These are phyloP conservation scores for Chrysopogon serrulatus DNA, from an alignment of 176 grass and related monocot species.

Conservation along the genomic window DNA sequence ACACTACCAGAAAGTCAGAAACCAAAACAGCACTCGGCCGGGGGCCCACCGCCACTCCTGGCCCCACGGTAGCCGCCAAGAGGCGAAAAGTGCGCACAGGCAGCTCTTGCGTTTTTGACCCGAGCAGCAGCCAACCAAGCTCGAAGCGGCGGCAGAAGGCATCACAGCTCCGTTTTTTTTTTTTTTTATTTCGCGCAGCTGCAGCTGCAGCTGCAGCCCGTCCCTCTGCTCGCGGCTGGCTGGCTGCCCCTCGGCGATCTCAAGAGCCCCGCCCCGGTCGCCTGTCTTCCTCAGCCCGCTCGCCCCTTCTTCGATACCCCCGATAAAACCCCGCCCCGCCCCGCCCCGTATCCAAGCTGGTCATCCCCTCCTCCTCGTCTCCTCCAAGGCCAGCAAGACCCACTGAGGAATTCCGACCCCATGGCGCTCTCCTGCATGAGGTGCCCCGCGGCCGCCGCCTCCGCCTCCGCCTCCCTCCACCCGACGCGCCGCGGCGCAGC, in stretches of 20 bases:
- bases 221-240: background rate
- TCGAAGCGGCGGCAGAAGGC: background rate
- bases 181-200: background rate
- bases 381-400: background rate
- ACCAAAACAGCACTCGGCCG: background rate
- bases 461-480: background rate
- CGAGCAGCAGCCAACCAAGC: background rate
- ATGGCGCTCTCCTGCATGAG: constrained; percentile 54
- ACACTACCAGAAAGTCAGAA: too few species aligned
- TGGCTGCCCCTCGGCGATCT: constrained; percentile 29
- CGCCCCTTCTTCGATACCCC: constrained; percentile 30
- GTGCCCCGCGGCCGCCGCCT: constrained; percentile 3
- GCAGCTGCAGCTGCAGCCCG: background rate
- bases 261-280: constrained; percentile 17
- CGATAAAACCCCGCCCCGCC: constrained; percentile 37
- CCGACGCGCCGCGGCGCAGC: background rate
- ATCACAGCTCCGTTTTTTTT: too few species aligned
- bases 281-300: background rate
- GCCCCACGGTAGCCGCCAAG: background rate
- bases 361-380: background rate
- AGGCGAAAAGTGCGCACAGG: background rate
- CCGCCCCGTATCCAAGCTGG: background rate
- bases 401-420: background rate
- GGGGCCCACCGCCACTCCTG: background rate
- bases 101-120: constrained; percentile 5